Conservation (phyloP, 78 protist species). For the Dictyostelium firmibasis region DNA sequence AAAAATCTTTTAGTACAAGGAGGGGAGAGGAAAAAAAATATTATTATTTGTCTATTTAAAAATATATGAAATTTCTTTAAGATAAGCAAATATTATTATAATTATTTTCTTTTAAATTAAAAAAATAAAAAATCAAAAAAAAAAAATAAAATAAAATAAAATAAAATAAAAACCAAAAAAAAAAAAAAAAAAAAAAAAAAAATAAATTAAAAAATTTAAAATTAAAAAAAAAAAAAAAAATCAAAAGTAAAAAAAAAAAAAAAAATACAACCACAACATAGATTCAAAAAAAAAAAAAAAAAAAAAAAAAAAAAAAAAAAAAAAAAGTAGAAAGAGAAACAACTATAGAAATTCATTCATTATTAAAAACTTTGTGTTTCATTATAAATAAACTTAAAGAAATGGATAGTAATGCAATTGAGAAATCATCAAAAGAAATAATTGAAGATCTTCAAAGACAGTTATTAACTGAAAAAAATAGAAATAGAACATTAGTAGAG, state of each 20-base stretch:
- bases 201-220: too few relatives aligned
- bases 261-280: not conserved
- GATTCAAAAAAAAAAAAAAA: not conserved
- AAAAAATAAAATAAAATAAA: too few relatives aligned
- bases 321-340: not conserved
- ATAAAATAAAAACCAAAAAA: too few relatives aligned
- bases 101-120: not conserved
- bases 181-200: too few relatives aligned
- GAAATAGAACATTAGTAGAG: conserved; percentile 30
- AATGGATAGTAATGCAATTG: conserved; percentile 22
- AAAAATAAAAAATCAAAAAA: not conserved
- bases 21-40: not conserved
- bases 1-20: not conserved
- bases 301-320: not conserved
- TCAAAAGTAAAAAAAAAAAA: too few relatives aligned
- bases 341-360: not conserved
- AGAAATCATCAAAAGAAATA: conserved; percentile 35
- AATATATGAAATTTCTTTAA: not conserved
- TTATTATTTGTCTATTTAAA: too few relatives aligned
- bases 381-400: not conserved
- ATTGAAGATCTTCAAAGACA: conserved; percentile 60
- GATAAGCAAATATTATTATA: not conserved
- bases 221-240: too few relatives aligned
- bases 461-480: conserved; percentile 17
- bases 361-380: not conserved